Conservation (phyloP, 2,329 filamentous ascomycete genomes). For the Talaromyces sp. region DNA sequence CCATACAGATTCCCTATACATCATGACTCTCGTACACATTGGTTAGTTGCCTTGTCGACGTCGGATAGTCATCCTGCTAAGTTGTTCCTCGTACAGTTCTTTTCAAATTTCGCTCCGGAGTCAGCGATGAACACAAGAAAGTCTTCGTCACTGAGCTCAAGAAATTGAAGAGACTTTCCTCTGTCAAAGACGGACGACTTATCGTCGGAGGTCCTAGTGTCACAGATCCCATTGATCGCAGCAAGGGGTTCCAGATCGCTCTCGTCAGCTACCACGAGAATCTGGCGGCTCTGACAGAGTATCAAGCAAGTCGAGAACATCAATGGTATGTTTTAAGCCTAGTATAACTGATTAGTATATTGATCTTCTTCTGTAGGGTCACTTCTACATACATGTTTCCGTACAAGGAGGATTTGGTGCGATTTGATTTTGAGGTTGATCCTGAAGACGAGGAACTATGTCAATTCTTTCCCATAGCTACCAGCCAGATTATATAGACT, state of each 20-base stretch:
- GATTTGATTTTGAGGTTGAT: constrained; percentile 53
- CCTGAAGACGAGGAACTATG: constrained; percentile 31
- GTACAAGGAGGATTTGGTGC: constrained; percentile 51
- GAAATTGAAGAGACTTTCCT: constrained; percentile 47
- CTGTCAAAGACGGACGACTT: constrained; percentile 48
- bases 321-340: constrained; percentile 36
- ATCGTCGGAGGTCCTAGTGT: constrained; percentile 53
- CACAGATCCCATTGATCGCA: constrained; percentile 50
- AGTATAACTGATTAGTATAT: neutral
- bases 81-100: constrained; percentile 38
- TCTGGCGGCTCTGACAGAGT: constrained; percentile 45
- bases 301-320: constrained; percentile 54
- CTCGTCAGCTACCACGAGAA: constrained; percentile 52
- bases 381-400: constrained; percentile 52
- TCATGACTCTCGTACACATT: constrained; percentile 14
- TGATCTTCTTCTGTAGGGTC: constrained; percentile 39
- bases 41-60: neutral
- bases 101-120: constrained; percentile 49
- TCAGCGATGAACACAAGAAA: constrained; percentile 42
- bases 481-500: neutral
- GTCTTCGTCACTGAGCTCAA: constrained; percentile 49
- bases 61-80: neutral
- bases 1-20: too few relatives aligned
- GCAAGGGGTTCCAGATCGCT: constrained; percentile 52
- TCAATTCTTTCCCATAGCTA: neutral